A percentile compares a stretch with the other conserved stretches of the same genome.
Conservation (phyloP, 1,139 yeast species). For the Kluyveromyces sp. region DNA sequence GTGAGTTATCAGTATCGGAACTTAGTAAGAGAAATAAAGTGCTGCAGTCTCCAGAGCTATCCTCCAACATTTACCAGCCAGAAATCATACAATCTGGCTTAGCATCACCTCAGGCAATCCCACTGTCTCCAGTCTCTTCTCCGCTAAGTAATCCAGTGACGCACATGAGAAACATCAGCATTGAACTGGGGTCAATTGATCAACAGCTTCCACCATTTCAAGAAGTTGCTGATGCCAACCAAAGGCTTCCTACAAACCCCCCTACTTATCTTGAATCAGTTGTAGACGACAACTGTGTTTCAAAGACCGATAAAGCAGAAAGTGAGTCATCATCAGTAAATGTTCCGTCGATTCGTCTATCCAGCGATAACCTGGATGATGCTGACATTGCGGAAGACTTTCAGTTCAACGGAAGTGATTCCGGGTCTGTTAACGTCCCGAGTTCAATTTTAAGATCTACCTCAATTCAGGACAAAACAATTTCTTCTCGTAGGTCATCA, state of each 20-base stretch:
- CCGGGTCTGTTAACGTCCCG: conserved; percentile 33
- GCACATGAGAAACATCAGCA: conserved; percentile 24
- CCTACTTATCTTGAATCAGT: conserved; percentile 34
- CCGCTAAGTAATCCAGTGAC: conserved; percentile 27
- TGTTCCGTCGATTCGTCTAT: background rate
- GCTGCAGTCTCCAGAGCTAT: conserved; percentile 26
- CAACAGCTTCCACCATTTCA: conserved; percentile 33
- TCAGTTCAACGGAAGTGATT: conserved; percentile 27
- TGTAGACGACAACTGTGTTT: background rate
- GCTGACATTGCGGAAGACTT: conserved; percentile 33
- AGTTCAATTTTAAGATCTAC: conserved; percentile 29
- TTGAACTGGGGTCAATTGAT: conserved; percentile 28
- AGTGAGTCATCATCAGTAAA: background rate
- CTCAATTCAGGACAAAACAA: conserved; percentile 13
- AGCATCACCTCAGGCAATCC: conserved; percentile 54
- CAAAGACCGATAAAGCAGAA: background rate
- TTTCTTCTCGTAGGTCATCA: conserved; percentile 10
- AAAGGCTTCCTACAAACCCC: conserved; percentile 33
- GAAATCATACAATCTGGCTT: conserved; percentile 38
- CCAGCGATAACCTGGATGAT: conserved; percentile 16
- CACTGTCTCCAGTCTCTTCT: conserved; percentile 41
- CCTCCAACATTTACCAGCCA: conserved; percentile 58
- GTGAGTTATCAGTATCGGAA: conserved; percentile 3
- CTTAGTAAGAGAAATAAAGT: conserved; percentile 10
- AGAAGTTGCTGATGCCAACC: background rate